A percentile compares a stretch with the other conserved stretches of the same genome.
phyloP scores from a whole-genome alignment of 805 yeast species.

The Lachancea dasiensis region DNA sequence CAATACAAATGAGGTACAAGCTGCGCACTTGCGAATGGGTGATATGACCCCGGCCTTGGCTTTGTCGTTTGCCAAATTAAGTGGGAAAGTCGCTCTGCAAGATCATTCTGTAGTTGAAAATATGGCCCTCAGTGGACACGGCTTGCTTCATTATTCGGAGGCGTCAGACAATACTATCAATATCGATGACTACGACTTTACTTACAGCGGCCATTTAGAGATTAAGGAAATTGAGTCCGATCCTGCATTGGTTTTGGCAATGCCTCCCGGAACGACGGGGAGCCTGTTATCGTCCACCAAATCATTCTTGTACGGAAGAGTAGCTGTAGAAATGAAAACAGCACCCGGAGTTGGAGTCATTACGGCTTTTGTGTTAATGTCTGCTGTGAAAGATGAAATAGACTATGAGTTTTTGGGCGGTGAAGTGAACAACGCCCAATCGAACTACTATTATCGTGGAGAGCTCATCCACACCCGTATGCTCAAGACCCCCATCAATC shows the following conservation, averaged over 20 bases:
- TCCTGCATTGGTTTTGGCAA: conserved; percentile 40
- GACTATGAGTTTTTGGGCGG: conserved; percentile 85
- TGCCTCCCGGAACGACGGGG: conserved; percentile 74
- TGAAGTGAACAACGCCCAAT: conserved; percentile 58
- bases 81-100: not conserved
- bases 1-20: not conserved
- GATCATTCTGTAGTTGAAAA: not conserved
- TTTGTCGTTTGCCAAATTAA: not conserved
- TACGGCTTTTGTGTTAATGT: conserved; percentile 73
- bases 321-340: conserved; percentile 60
- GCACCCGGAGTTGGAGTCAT: conserved; percentile 77
- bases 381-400: conserved; percentile 86
- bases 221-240: conserved; percentile 40
- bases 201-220: conserved; percentile 50
- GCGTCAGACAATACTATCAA: conserved; percentile 52
- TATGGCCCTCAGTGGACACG: conserved; percentile 14
- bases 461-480: conserved; percentile 58
- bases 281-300: conserved; percentile 72
- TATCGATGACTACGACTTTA: conserved; percentile 56
- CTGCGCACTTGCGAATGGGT: not conserved
- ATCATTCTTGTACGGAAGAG: conserved; percentile 80
- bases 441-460: conserved; percentile 79
- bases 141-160: conserved; percentile 26
- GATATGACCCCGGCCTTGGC: not conserved
- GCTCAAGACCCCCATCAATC: conserved; percentile 25